Evolutionary conservation across 345 rosid genomes (phyloP).

Genomic region (Populus nigra): DNA sequence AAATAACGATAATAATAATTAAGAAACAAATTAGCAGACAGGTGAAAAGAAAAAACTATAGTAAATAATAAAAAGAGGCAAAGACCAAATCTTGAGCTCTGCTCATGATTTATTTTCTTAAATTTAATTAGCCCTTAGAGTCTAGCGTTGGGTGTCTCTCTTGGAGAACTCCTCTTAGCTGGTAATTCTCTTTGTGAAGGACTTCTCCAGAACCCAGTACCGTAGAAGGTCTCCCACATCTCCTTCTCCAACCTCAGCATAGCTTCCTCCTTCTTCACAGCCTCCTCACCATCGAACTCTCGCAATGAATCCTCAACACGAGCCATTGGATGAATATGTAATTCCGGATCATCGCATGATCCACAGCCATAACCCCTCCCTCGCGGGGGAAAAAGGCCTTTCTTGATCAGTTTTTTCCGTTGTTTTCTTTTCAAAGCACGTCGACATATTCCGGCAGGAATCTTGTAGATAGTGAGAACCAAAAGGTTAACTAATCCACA

Average conservation of each 20-base stretch:
- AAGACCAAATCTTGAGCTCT: background rate
- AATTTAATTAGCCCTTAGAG: background rate
- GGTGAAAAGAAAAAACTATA: background rate
- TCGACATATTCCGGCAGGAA: constrained; percentile 43
- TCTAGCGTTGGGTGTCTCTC: background rate
- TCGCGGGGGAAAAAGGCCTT: constrained; percentile 27
- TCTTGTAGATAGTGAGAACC: constrained; percentile 32
- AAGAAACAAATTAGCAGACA: background rate
- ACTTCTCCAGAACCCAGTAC: constrained; percentile 56
- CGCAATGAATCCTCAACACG: background rate
- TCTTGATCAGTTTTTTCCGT: constrained; percentile 33
- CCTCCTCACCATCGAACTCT: background rate
- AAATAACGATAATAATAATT: too few species aligned
- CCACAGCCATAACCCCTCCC: constrained; percentile 18
- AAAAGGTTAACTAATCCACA: constrained; percentile 37
- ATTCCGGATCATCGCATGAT: constrained; percentile 27
- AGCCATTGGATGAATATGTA: constrained; percentile 17
- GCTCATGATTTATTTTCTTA: background rate
- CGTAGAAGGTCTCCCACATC: constrained; percentile 48
- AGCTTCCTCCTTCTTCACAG: constrained; percentile 22
- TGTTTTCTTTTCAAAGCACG: constrained; percentile 34
- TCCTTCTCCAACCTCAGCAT: constrained; percentile 45
- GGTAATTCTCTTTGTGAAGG: constrained; percentile 42
- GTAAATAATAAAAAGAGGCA: background rate
- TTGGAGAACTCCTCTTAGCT: background rate